Evolutionary conservation across 1,139 yeast species (phyloP).

Genomic region (Lodderomyces parapsilosis): DNA sequence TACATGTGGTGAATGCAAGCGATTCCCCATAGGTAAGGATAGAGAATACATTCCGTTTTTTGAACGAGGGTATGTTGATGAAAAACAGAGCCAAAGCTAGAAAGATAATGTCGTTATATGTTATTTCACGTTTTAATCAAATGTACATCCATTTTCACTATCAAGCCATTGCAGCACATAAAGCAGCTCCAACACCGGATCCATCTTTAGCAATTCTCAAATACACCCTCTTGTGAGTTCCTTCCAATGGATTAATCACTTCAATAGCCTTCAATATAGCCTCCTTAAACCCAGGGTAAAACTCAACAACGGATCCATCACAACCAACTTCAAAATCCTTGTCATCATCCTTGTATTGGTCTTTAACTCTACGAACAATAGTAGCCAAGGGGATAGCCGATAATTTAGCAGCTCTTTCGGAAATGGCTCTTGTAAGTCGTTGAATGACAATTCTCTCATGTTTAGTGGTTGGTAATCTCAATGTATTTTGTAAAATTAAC

Average conservation of each 20-base stretch:
- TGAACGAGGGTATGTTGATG: conserved; percentile 18
- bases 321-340: conserved; percentile 86
- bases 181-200: conserved; percentile 94
- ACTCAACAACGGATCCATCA: conserved; percentile 92
- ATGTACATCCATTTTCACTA: neutral
- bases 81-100: neutral
- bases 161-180: conserved; percentile 55
- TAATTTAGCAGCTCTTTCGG: conserved; percentile 80
- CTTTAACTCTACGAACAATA: conserved; percentile 43
- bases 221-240: conserved; percentile 66
- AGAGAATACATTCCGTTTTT: conserved; percentile 28
- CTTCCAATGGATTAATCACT: conserved; percentile 66
- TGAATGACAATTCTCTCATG: conserved; percentile 75
- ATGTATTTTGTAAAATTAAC: conserved; percentile 58
- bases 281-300: conserved; percentile 82
- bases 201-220: conserved; percentile 89
- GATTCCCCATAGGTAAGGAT: conserved; percentile 37
- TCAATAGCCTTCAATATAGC: conserved; percentile 74
- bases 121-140: neutral
- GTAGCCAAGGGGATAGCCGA: conserved; percentile 91
- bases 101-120: neutral
- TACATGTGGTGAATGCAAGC: conserved; percentile 23
- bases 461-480: conserved; percentile 63
- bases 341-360: conserved; percentile 49
- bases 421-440: conserved; percentile 69